These are phyloP conservation scores for Xylaria grammica DNA, from an alignment of 495 filamentous ascomycete genomes.

Conservation along the genomic window DNA sequence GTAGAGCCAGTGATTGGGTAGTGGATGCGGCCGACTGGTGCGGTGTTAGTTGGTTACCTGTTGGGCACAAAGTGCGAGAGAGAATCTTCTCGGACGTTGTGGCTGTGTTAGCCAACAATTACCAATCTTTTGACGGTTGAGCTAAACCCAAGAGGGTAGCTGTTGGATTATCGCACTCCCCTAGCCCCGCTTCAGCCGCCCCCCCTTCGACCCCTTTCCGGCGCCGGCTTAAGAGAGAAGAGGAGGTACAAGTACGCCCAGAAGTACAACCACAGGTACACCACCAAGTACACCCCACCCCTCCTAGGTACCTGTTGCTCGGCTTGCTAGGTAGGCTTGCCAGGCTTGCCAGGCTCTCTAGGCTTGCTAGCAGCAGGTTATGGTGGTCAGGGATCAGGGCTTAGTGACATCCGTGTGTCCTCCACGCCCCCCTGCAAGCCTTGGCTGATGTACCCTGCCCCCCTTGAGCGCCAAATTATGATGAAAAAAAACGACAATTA, in stretches of 20 bases:
- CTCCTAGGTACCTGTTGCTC: background rate
- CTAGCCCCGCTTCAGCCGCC: background rate
- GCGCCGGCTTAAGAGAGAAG: background rate
- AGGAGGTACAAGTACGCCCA: background rate
- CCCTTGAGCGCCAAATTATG: slow-evolving; percentile 11
- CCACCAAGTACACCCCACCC: slow-evolving; percentile 5
- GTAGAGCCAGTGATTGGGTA: slow-evolving; percentile 27
- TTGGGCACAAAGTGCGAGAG: slow-evolving; percentile 39
- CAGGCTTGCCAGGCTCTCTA: background rate
- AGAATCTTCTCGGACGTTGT: slow-evolving; percentile 36
- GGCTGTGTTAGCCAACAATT: slow-evolving; percentile 28
- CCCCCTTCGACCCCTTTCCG: background rate
- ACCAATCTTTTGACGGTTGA: slow-evolving; percentile 4
- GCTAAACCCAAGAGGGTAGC: slow-evolving; percentile 28
- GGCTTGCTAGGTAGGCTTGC: too few relatives aligned
- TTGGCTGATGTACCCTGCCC: slow-evolving; percentile 12
- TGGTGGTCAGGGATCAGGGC: slow-evolving; percentile 20
- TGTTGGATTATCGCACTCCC: slow-evolving; percentile 16
- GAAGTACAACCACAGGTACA: background rate
- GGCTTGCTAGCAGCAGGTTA: slow-evolving; percentile 8
- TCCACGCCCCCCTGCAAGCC: slow-evolving; percentile 11
- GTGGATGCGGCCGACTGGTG: too few relatives aligned
- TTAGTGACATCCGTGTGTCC: background rate
- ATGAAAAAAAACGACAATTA: slow-evolving; percentile 9
- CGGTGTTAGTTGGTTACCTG: too few relatives aligned